Evolutionary conservation across 805 yeast genomes (phyloP), one percentile per base, ranked within the genome.

Genomic region (Ogataea glucozyma): DNA sequence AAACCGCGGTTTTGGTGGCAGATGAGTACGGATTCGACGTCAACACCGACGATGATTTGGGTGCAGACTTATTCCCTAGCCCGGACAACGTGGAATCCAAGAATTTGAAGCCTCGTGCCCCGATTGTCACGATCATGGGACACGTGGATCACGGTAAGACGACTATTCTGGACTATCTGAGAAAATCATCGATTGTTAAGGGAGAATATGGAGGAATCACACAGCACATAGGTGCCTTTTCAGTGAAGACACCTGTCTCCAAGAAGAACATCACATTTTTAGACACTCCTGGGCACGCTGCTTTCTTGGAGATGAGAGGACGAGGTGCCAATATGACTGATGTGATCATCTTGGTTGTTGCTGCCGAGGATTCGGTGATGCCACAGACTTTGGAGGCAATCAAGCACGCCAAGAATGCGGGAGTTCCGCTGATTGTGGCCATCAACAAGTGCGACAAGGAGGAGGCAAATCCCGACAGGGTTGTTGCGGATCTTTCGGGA

Each of bases 91-190:
- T 67, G 2, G 73, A 73, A 21, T 58, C 61, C n/a, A 65, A 67
- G 6, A 57, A 65, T 17, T 61, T 84, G 49, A 79, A 77, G 33
- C 72, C 81, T 6, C 71, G 98, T 51, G 89, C 99, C 0, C 99
- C 99, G 0, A 84, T 93, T 18, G 97, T 93, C 4, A 90, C 99
- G 0, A 87, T 93, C 40, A 93, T 93, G 98, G 99, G 99, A 2
- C 99, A 93, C 63, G 99, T 93, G 22, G 99, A 93, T 64, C 99
- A 93, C 60, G 99, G 99, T 2, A 93, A 93, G 62, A 93, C 99
- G 2, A 91, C 99, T 0, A 83, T 93, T 47, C 73, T 93, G 42
- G 99, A 93, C 62, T 79, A 81, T 57, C 69, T 93, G 55, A 73
- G 98, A 33, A 88, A 87, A 52, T 85, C 96, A 0, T 79, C 90